Evolutionary conservation across 352 stramenopile species (phyloP).

Genomic region (Phytophthora vignae): DNA sequence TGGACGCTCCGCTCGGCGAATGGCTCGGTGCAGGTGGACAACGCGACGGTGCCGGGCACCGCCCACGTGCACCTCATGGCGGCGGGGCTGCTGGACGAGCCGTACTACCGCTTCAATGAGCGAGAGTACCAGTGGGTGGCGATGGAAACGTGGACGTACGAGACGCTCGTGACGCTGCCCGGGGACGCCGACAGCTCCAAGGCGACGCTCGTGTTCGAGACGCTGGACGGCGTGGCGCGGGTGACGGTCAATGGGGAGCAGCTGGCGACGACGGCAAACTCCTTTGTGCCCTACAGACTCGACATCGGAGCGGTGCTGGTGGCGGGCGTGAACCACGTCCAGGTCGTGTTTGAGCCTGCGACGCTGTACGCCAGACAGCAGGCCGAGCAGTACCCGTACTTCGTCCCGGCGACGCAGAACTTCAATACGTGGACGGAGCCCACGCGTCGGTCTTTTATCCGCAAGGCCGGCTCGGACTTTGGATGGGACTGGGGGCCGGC

Average conservation of each 20-base stretch:
- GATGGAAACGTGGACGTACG: slow-evolving; percentile 78
- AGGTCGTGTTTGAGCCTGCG: slow-evolving; percentile 65
- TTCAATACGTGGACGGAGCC: slow-evolving; percentile 86
- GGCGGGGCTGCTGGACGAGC: slow-evolving; percentile 66
- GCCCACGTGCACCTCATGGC: slow-evolving; percentile 77
- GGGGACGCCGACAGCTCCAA: background rate
- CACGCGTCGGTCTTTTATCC: slow-evolving; percentile 79
- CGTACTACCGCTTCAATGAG: slow-evolving; percentile 83
- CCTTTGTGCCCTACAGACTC: slow-evolving; percentile 72
- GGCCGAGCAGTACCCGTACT: slow-evolving; percentile 75
- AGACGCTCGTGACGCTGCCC: slow-evolving; percentile 53
- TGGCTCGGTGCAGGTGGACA: slow-evolving; percentile 60
- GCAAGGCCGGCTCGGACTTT: slow-evolving; percentile 89
- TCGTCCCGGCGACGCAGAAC: slow-evolving; percentile 76
- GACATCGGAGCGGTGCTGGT: slow-evolving; percentile 36
- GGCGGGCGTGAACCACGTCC: slow-evolving; percentile 53
- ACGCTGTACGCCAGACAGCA: slow-evolving; percentile 63
- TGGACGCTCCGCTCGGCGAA: slow-evolving; percentile 70
- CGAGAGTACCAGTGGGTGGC: slow-evolving; percentile 71
- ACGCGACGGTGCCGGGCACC: slow-evolving; percentile 68
- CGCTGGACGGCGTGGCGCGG: slow-evolving; percentile 72
- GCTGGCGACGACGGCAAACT: slow-evolving; percentile 61
- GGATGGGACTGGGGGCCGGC: slow-evolving; percentile 90
- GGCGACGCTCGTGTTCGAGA: slow-evolving; percentile 63
- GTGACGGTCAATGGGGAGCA: slow-evolving; percentile 70